These are phyloP conservation scores for Balansia obtecta DNA, from an alignment of 2,329 filamentous ascomycete species.

Conservation along the genomic window DNA sequence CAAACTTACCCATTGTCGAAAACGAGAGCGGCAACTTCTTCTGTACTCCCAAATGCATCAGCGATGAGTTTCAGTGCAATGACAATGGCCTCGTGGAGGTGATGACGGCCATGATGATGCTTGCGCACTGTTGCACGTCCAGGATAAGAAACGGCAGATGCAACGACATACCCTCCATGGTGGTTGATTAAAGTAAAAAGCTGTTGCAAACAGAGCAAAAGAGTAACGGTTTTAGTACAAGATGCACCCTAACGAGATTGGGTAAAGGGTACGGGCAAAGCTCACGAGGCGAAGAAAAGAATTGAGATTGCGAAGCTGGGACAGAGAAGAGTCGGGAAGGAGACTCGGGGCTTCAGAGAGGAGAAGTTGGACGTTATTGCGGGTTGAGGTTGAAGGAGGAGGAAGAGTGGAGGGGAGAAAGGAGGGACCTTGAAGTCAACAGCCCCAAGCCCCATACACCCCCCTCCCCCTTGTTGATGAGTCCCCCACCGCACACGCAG, in stretches of 20 bases:
- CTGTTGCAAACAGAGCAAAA: slow-evolving; percentile 13
- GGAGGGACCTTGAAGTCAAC: slow-evolving; percentile 11
- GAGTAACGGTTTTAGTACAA: slow-evolving; percentile 6
- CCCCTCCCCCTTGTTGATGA: not conserved
- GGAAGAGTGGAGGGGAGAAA: slow-evolving; percentile 22
- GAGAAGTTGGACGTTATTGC: slow-evolving; percentile 9
- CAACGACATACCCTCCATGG: slow-evolving; percentile 41
- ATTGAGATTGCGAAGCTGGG: slow-evolving; percentile 6
- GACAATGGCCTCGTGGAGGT: too few relatives aligned
- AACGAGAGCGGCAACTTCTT: slow-evolving; percentile 99
- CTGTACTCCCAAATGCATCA: slow-evolving; percentile 45
- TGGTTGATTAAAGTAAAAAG: slow-evolving; percentile 32
- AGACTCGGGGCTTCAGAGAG: slow-evolving; percentile 8
- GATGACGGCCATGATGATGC: not conserved
- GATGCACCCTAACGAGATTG: not conserved
- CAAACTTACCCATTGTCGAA: slow-evolving; percentile 99
- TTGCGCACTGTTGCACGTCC: not conserved
- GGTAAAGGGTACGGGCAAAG: slow-evolving; percentile 6
- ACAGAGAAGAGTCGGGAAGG: slow-evolving; percentile 11
- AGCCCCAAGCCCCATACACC: not conserved
- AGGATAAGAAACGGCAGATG: slow-evolving; percentile 1
- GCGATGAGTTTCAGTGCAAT: slow-evolving; percentile 16
- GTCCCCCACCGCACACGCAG: not conserved
- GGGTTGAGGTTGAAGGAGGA: slow-evolving; percentile 19
- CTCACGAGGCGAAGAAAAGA: slow-evolving; percentile 11